phyloP scores from a whole-genome alignment of 176 grass and related monocot genomes.

The Carex littledalei region DNA sequence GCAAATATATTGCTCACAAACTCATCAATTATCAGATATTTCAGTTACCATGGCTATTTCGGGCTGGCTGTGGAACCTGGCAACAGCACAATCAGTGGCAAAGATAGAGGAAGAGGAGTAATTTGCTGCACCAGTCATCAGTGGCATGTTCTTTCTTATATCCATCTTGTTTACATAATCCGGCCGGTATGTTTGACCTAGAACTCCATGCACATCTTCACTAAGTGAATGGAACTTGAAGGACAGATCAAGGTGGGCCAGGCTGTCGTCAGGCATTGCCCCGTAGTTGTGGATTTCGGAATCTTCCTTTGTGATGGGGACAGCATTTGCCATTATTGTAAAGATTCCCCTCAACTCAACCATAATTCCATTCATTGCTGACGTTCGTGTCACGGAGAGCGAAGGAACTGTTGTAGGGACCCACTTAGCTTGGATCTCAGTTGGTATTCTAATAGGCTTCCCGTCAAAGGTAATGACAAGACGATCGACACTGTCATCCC shows the following conservation, averaged over 20 bases:
- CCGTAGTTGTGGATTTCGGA: constrained; percentile 44
- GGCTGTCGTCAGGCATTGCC: constrained; percentile 33
- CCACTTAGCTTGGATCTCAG: constrained; percentile 18
- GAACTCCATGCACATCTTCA: constrained; percentile 45
- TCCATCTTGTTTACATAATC: constrained; percentile 49
- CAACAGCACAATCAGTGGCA: constrained; percentile 37
- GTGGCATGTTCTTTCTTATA: constrained; percentile 37
- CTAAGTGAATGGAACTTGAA: constrained; percentile 55
- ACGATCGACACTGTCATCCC: constrained; percentile 22
- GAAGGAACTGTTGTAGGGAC: neutral
- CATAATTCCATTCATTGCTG: constrained; percentile 23
- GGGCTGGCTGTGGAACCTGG: constrained; percentile 19
- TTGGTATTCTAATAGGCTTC: constrained; percentile 13
- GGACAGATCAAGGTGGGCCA: constrained; percentile 42
- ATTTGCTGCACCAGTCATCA: constrained; percentile 31
- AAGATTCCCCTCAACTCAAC: constrained; percentile 40
- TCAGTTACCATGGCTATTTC: constrained; percentile 9
- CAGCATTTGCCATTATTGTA: constrained; percentile 32
- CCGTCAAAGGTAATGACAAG: constrained; percentile 38
- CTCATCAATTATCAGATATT: neutral
- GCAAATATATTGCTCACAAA: neutral
- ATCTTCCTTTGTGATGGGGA: constrained; percentile 42
- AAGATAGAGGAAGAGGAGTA: constrained; percentile 45
- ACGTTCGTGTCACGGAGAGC: constrained; percentile 32
- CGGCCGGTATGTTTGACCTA: constrained; percentile 46